These are phyloP conservation scores for Lactarius evosmus DNA, from an alignment of 768 basidiomycete genomes.

Conservation along the genomic window DNA sequence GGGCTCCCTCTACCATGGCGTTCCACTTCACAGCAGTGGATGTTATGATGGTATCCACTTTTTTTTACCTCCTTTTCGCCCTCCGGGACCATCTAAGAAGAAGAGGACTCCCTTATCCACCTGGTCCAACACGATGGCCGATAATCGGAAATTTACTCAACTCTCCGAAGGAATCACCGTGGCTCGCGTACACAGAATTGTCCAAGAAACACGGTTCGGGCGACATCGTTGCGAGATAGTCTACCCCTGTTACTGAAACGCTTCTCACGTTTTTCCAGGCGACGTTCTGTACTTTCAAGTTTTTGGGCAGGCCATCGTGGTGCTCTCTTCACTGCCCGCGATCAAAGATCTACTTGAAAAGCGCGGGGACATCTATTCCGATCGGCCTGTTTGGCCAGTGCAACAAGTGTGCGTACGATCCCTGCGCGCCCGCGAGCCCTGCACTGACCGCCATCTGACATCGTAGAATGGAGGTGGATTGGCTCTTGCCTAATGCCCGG, in stretches of 20 bases:
- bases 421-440: too few relatives aligned
- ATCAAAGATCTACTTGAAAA: constrained; percentile 36
- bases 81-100: too few relatives aligned
- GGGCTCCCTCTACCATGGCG: too few relatives aligned
- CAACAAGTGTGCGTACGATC: background rate
- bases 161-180: background rate
- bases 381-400: background rate
- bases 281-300: constrained; percentile 32
- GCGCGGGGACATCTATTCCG: constrained; percentile 1
- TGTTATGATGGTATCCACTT: too few relatives aligned
- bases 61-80: too few relatives aligned
- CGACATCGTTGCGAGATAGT: background rate
- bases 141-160: constrained; percentile 9
- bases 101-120: too few relatives aligned
- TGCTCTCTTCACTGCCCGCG: constrained; percentile 46
- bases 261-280: background rate
- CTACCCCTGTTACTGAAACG: background rate
- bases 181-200: background rate
- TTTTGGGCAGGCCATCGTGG: constrained; percentile 45
- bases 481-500: background rate
- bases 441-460: background rate
- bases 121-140: background rate
- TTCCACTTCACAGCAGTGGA: too few relatives aligned
- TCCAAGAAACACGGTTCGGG: background rate
- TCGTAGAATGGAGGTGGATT: constrained; percentile 1